Conservation (phyloP, 495 filamentous ascomycete genomes). For the Parmelia sp. region DNA sequence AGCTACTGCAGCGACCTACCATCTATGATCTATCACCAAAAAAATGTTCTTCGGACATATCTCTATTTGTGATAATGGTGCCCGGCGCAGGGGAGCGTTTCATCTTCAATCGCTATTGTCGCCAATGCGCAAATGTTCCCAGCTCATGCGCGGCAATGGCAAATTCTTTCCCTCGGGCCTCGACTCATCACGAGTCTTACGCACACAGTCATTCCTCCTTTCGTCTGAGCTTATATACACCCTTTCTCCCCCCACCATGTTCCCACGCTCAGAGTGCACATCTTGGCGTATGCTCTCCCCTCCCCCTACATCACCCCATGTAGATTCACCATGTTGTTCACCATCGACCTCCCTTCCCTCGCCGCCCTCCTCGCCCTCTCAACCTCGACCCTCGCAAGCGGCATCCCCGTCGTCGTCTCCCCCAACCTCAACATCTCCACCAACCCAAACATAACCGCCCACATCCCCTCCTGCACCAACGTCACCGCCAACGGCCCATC, state of each 20-base stretch:
- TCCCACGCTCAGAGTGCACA: background rate
- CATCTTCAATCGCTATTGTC: constrained; percentile 14
- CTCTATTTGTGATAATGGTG: constrained; percentile 4
- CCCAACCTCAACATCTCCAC: constrained; percentile 41
- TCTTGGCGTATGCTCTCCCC: no score
- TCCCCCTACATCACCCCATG: background rate
- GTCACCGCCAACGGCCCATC: constrained; percentile 22
- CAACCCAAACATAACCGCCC: constrained; percentile 11
- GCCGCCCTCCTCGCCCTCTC: constrained; percentile 44
- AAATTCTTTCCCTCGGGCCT: background rate
- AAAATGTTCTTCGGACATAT: constrained; percentile 3
- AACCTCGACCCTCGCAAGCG: constrained; percentile 27
- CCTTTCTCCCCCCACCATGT: background rate
- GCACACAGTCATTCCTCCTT: background rate
- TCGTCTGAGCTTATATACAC: background rate
- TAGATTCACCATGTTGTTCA: background rate
- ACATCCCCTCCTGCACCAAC: constrained; percentile 38
- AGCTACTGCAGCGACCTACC: background rate
- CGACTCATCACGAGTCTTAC: background rate
- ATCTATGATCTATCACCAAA: background rate
- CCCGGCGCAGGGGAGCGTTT: background rate
- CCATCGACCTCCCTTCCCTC: constrained; percentile 36
- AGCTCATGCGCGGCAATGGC: constrained; percentile 13
- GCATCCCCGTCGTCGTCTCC: constrained; percentile 24
- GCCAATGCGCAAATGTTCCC: constrained; percentile 13